phyloP scores from a whole-genome alignment of 2,329 filamentous ascomycete species.

The Cordyceps farinosa region DNA sequence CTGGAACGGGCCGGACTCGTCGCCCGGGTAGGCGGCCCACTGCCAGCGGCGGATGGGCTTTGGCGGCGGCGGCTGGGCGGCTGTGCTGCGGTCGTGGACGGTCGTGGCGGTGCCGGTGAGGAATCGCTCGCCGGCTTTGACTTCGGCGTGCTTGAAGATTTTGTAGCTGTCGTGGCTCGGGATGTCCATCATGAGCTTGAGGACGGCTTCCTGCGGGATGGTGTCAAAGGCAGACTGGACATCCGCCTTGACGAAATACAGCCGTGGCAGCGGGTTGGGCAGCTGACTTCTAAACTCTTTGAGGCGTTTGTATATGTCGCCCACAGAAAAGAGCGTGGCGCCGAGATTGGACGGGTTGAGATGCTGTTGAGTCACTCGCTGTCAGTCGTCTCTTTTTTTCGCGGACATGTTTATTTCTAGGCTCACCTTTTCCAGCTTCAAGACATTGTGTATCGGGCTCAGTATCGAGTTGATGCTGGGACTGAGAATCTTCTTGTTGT shows the following conservation, averaged over 20 bases:
- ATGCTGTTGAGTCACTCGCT: constrained; percentile 23
- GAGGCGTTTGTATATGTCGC: constrained; percentile 73
- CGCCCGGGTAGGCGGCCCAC: constrained; percentile 44
- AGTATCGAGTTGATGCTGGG: constrained; percentile 51
- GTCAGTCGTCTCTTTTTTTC: constrained; percentile 19
- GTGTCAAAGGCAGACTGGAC: constrained; percentile 92
- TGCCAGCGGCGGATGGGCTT: constrained; percentile 50
- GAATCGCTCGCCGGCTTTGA: constrained; percentile 47
- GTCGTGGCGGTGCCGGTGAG: constrained; percentile 19
- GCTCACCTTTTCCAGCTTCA: constrained; percentile 73
- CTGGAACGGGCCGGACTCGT: constrained; percentile 42
- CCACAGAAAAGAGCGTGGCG: constrained; percentile 74
- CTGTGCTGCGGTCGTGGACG: constrained; percentile 5
- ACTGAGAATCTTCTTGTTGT: constrained; percentile 60
- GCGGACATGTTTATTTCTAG: background rate
- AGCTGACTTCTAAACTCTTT: constrained; percentile 62
- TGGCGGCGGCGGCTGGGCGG: constrained; percentile 20
- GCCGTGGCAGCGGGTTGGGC: constrained; percentile 33
- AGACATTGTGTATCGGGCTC: constrained; percentile 68
- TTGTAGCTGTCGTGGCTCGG: constrained; percentile 60
- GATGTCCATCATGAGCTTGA: constrained; percentile 61
- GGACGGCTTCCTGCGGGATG: constrained; percentile 75
- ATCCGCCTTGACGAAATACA: constrained; percentile 92
- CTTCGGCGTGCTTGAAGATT: constrained; percentile 70
- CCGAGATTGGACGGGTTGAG: constrained; percentile 62